phyloP scores from a whole-genome alignment of 179 eudicot species.

The Amaranthus tricolor region DNA sequence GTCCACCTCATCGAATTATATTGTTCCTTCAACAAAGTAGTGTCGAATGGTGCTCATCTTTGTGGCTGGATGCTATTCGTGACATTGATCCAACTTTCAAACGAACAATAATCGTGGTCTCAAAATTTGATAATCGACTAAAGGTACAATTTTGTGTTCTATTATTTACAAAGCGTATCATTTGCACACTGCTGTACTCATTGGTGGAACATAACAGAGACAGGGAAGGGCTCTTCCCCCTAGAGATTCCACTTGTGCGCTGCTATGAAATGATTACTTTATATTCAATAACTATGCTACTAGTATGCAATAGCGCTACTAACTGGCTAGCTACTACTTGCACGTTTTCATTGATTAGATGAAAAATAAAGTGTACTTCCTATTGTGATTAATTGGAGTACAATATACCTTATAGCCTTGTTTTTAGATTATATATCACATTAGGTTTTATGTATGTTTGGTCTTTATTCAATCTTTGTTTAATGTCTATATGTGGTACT shows the following conservation, averaged over 20 bases:
- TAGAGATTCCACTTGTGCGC: no score
- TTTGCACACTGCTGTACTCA: background rate
- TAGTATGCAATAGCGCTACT: no score
- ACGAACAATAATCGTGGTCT: slow-evolving; percentile 81
- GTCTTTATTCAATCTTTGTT: no score
- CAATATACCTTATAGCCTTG: no score
- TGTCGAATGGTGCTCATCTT: slow-evolving; percentile 98
- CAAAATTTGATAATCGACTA: slow-evolving; percentile 94
- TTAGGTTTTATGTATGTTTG: background rate
- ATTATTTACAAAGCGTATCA: background rate
- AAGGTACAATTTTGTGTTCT: slow-evolving; percentile 48
- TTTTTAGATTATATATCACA: background rate
- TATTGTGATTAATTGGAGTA: no score
- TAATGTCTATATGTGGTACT: background rate
- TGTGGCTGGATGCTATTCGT: slow-evolving; percentile 94
- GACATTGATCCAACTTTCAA: slow-evolving; percentile 89
- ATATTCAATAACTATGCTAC: no score
- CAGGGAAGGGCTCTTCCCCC: no score
- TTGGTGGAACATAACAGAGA: no score
- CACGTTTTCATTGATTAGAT: no score
- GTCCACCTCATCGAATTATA: slow-evolving; percentile 92
- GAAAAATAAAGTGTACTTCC: no score
- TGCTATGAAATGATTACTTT: no score
- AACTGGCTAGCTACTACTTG: no score
- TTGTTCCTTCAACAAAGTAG: slow-evolving; percentile 98